Evolutionary conservation across 768 basidiomycete species (phyloP).

Genomic region (Xanthoconium purpureum): DNA sequence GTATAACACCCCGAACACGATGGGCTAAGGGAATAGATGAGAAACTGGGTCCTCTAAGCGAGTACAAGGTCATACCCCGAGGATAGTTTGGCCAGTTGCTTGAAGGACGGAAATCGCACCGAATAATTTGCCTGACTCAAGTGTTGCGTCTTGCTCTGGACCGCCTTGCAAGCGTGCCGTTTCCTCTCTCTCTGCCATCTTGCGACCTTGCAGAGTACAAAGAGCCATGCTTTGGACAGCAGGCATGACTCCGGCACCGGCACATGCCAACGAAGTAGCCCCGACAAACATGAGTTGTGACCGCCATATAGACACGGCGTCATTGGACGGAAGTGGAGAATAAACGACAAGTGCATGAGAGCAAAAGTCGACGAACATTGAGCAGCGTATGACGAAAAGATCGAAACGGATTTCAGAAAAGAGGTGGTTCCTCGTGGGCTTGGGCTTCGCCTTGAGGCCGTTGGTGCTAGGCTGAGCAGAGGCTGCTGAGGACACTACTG

Average conservation of each 20-base stretch:
- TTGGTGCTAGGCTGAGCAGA: slow-evolving; percentile 3
- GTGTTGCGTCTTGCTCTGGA: slow-evolving; percentile 32
- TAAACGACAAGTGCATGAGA: slow-evolving; percentile 62
- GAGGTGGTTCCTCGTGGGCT: slow-evolving; percentile 48
- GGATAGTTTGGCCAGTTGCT: slow-evolving; percentile 61
- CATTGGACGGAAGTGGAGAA: slow-evolving; percentile 42
- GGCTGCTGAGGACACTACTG: slow-evolving; percentile 5
- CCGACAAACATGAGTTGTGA: slow-evolving; percentile 50
- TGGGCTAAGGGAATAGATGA: slow-evolving; percentile 45
- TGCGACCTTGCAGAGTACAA: slow-evolving; percentile 48
- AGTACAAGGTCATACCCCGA: slow-evolving; percentile 36
- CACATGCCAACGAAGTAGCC: slow-evolving; percentile 58
- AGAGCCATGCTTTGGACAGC: slow-evolving; percentile 72
- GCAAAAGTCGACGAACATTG: slow-evolving; percentile 63
- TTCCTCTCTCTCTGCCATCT: slow-evolving; percentile 34
- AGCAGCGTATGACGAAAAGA: slow-evolving; percentile 58
- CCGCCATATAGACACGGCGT: slow-evolving; percentile 17
- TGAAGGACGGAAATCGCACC: slow-evolving; percentile 69
- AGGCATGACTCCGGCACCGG: slow-evolving; percentile 68
- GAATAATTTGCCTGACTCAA: slow-evolving; percentile 54
- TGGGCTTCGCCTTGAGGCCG: slow-evolving; percentile 36
- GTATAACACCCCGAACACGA: slow-evolving; percentile 67
- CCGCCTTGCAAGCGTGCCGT: slow-evolving; percentile 22
- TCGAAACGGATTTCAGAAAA: slow-evolving; percentile 67
- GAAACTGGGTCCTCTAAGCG: slow-evolving; percentile 6